Base-by-base conservation (phyloP, 495 filamentous ascomycete genomes). In the Echria macrotheca region DNA sequence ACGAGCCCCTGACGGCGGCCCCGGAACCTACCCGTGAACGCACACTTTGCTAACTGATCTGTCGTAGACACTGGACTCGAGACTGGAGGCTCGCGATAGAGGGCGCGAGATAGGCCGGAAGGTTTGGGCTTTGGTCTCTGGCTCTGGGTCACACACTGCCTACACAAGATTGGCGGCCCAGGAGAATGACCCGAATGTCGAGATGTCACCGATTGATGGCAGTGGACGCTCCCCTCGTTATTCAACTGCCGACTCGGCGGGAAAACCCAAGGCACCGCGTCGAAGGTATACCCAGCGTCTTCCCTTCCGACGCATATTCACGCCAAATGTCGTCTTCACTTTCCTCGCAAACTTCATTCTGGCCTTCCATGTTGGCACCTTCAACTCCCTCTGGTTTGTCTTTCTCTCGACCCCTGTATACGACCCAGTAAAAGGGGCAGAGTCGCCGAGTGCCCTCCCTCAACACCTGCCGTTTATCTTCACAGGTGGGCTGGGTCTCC, bases 341-440 rank as follows among this genome's bases (percentile, higher is more conserved):
- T 69, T 93, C 3, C 37, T 81, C 10, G 76, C 83, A 1, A 82
- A 85, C 62, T 83, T 77, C 36, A 75, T 89, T 53, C 75, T 93
- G 46, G 81, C 84, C 31, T 81, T 86, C 58, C 86, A 90, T 57
- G 76, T 90, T 64, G 85, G 84, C 50, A 87, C 86, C 35, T 93
- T 91, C 74, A 87, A 87, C 65, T 85, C 82, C 41, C 75, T 91
- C 37, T 91, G 86, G 86, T 85, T 86, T 51, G 75, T 88, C 48
- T 91, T 90, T 73, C 82, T 95, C 49, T 88, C 85, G 0, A 86
- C 87, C 0, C 84, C 87, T 0, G 85, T 86, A 26, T 83, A 82
- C 54, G 75, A 85, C 50, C 69, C 67, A 2, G 33, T 54, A 8
- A 48, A 66, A n/a, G 50, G 59, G 10, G 53, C 67, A 1, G 49